A percentile compares a stretch with the other conserved stretches of the same genome.
Conservation (phyloP, 75 land plant genomes). For the Adiantum capillusveneris region DNA sequence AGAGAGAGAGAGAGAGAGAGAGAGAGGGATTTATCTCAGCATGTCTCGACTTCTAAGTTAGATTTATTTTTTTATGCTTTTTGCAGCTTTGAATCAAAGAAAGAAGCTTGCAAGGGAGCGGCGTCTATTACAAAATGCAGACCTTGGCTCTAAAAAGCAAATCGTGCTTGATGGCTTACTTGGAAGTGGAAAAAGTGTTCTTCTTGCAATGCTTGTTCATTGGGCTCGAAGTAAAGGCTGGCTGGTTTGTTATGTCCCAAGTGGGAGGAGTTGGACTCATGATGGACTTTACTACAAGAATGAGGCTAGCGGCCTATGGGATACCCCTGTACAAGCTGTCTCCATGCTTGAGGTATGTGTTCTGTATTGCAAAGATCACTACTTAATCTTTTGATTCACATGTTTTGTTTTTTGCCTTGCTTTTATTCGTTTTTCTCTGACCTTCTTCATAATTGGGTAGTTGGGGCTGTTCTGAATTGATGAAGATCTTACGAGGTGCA, state of each 20-base stretch:
- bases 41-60: no score
- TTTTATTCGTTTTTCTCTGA: no score
- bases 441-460: no score
- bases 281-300: constrained; percentile 73
- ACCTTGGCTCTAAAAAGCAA: constrained; percentile 34
- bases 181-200: constrained; percentile 88
- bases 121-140: not conserved
- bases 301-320: constrained; percentile 61
- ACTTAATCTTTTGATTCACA: not conserved
- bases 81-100: constrained; percentile 10
- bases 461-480: no score
- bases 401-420: no score
- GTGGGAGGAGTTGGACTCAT: constrained; percentile 74
- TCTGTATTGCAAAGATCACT: not conserved
- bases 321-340: constrained; percentile 80
- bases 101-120: constrained; percentile 5
- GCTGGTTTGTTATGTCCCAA: constrained; percentile 89
- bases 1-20: no score
- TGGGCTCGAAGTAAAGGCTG: constrained; percentile 95
- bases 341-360: constrained; percentile 57
- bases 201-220: constrained; percentile 89
- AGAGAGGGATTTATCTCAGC: no score
- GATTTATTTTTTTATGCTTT: not conserved
- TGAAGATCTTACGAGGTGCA: no score
- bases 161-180: constrained; percentile 80